These are phyloP conservation scores for Podospora conica DNA, from an alignment of 495 filamentous ascomycete species.

Conservation along the genomic window DNA sequence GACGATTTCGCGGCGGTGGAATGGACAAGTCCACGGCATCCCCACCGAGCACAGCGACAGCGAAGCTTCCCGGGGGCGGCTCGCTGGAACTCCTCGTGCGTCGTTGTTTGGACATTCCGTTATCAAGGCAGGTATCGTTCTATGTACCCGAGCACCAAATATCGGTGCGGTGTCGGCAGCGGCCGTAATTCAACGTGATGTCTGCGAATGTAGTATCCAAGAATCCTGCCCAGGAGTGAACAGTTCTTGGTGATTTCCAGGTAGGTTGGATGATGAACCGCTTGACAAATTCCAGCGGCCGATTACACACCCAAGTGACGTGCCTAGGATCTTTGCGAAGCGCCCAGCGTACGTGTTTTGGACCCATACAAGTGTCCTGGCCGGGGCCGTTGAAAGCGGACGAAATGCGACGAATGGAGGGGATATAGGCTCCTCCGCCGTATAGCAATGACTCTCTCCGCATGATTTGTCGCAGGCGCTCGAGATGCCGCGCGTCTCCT, in stretches of 20 bases:
- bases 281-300: neutral
- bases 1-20: neutral
- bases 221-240: neutral
- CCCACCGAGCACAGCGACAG: conserved; percentile 5
- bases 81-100: conserved; percentile 19
- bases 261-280: conserved; percentile 2
- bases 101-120: neutral
- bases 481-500: conserved; percentile 7
- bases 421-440: conserved; percentile 15
- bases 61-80: conserved; percentile 20
- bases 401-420: neutral
- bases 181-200: conserved; percentile 1
- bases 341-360: neutral
- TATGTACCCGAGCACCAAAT: too few relatives aligned
- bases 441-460: conserved; percentile 9
- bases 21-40: neutral
- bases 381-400: neutral
- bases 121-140: too few relatives aligned
- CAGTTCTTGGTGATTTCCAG: neutral
- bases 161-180: conserved; percentile 5
- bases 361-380: neutral
- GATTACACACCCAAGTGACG: neutral
- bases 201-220: neutral
- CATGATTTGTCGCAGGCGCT: neutral
- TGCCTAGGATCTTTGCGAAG: neutral